Percentiles rank a stretch among this genome's conserved stretches.
phyloP scores from a whole-genome alignment of 176 grass and related monocot genomes.

The Phoenix dactylifera region DNA sequence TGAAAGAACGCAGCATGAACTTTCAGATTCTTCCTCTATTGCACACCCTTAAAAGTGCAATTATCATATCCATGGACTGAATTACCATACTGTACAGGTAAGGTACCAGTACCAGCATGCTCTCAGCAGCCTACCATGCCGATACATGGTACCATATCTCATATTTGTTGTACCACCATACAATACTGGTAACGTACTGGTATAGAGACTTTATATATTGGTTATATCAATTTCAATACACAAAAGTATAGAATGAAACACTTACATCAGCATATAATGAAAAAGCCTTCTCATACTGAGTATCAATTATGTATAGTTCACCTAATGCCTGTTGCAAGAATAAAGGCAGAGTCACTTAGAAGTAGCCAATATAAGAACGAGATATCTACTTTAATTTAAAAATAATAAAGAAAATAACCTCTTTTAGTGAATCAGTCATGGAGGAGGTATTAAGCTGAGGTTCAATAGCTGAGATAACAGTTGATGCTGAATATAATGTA shows the following conservation, averaged over 20 bases:
- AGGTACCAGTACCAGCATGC: too few relatives aligned
- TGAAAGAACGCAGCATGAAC: too few relatives aligned
- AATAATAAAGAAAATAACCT: conserved; percentile 33
- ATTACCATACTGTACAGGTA: too few relatives aligned
- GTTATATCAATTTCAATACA: too few relatives aligned
- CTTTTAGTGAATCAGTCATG: conserved; percentile 73
- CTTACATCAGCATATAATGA: conserved; percentile 91
- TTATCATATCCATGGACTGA: too few relatives aligned
- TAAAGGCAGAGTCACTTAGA: conserved; percentile 21
- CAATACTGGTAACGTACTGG: too few relatives aligned
- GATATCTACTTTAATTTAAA: conserved; percentile 8
- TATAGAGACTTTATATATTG: too few relatives aligned
- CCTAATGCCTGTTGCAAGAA: conserved; percentile 56
- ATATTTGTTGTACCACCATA: too few relatives aligned
- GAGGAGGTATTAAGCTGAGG: conserved; percentile 66
- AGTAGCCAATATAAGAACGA: conserved; percentile 17
- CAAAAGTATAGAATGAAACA: conserved; percentile 17
- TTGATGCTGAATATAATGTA: conserved; percentile 63
- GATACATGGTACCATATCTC: too few relatives aligned
- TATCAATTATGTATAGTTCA: conserved; percentile 73
- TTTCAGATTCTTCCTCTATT: too few relatives aligned
- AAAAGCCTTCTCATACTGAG: conserved; percentile 76
- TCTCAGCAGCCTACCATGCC: too few relatives aligned
- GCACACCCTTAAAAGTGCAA: too few relatives aligned
- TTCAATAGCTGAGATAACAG: conserved; percentile 95